These are phyloP conservation scores for Tolypocladium endophyticum DNA, from an alignment of 2,329 filamentous ascomycete genomes.

Conservation along the genomic window DNA sequence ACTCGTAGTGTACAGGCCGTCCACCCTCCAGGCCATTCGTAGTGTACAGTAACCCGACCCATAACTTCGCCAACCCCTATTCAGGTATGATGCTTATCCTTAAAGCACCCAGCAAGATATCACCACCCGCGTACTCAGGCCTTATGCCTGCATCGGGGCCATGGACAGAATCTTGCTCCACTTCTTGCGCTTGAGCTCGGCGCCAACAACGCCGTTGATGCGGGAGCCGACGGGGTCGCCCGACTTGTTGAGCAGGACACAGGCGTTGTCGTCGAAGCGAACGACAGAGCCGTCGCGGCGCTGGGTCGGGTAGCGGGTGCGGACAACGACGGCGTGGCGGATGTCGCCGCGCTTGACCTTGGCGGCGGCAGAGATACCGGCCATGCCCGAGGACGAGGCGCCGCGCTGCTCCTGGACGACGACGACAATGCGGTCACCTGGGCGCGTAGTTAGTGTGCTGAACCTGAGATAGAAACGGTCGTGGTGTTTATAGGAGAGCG, in stretches of 20 bases:
- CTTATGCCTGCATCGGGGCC: slow-evolving; percentile 59
- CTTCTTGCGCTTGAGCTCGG: slow-evolving; percentile 80
- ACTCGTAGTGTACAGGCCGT: not conserved
- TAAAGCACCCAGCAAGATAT: not conserved
- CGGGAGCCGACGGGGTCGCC: slow-evolving; percentile 91
- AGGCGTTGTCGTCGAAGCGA: slow-evolving; percentile 95
- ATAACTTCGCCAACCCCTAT: not conserved
- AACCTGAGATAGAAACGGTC: not conserved
- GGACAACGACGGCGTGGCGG: slow-evolving; percentile 88
- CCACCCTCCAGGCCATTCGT: not conserved
- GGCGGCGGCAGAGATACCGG: slow-evolving; percentile 64
- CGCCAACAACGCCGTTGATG: slow-evolving; percentile 83
- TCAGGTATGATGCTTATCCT: no score
- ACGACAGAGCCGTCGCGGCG: slow-evolving; percentile 82
- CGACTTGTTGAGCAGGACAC: slow-evolving; percentile 91
- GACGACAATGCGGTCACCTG: slow-evolving; percentile 92
- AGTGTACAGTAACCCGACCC: not conserved
- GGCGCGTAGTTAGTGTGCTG: slow-evolving; percentile 1
- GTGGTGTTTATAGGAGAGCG: slow-evolving; percentile 12
- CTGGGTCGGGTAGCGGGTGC: slow-evolving; percentile 79
- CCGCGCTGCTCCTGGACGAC: slow-evolving; percentile 96
- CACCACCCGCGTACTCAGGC: not conserved
- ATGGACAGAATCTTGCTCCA: slow-evolving; percentile 98
- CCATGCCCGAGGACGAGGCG: slow-evolving; percentile 59
- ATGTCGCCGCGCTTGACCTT: slow-evolving; percentile 97